A percentile compares a stretch with the other conserved stretches of the same genome.
Conservation (phyloP, 352 stramenopile genomes). For the Globisporangium okanoganense region DNA sequence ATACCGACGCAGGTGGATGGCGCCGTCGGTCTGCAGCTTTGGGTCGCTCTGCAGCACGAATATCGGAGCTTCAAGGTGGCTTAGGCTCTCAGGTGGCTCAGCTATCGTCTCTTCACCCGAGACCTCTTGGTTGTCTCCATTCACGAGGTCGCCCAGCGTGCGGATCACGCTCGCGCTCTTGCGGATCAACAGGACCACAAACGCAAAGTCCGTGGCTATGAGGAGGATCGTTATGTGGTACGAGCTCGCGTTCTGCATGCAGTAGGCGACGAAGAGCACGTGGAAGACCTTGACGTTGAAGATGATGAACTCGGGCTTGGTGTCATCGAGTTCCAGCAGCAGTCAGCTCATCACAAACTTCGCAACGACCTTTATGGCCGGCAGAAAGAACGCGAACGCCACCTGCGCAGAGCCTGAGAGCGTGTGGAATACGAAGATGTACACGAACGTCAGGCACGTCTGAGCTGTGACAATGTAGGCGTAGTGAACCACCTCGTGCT, state of each 20-base stretch:
- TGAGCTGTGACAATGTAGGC: neutral
- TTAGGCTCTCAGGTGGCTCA: too few relatives aligned
- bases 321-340: constrained; percentile 15
- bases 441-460: constrained; percentile 17
- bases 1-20: neutral
- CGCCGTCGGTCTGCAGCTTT: neutral
- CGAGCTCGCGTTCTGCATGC: constrained; percentile 27
- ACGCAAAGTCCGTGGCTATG: constrained; percentile 28
- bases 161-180: neutral
- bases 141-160: neutral
- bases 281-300: too few relatives aligned
- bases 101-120: neutral
- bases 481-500: constrained; percentile 2
- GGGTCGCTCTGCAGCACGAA: neutral
- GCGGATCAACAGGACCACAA: neutral
- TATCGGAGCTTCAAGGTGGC: neutral
- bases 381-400: constrained; percentile 22
- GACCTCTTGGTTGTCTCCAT: neutral
- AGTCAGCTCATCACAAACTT: constrained; percentile 1
- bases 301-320: constrained; percentile 38
- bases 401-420: constrained; percentile 10
- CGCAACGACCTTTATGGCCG: constrained; percentile 23
- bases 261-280: too few relatives aligned
- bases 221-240: constrained; percentile 23
- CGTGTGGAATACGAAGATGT: constrained; percentile 29